Evolutionary conservation across 352 stramenopile genomes (phyloP).

Genomic region (Globisporangium parvum): DNA sequence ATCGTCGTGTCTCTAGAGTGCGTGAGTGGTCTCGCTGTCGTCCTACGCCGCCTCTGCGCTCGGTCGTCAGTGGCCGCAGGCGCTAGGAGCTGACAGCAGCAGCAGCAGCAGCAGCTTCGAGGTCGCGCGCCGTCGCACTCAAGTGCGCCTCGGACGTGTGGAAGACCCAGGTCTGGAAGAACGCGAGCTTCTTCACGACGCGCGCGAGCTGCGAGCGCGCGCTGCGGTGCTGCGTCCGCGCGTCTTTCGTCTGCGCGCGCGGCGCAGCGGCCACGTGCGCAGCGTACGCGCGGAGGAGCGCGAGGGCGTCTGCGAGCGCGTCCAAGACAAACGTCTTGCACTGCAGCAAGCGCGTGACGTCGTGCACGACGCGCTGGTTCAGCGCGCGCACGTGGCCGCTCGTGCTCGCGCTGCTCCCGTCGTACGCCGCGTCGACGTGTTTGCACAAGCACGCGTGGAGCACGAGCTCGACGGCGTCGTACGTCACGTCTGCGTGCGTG

Average conservation of each 20-base stretch:
- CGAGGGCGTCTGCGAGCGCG: conserved; percentile 42
- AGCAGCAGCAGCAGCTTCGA: conserved; percentile 1
- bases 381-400: conserved; percentile 4
- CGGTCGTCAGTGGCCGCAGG: background rate
- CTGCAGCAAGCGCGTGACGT: conserved; percentile 33
- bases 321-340: conserved; percentile 56
- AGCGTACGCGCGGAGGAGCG: conserved; percentile 31
- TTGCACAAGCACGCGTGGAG: conserved; percentile 33
- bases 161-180: conserved; percentile 51
- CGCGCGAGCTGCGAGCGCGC: conserved; percentile 21
- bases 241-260: conserved; percentile 14
- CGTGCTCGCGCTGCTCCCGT: background rate
- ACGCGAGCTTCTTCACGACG: conserved; percentile 49
- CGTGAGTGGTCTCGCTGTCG: no score
- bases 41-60: no score
- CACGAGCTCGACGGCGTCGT: conserved; percentile 40
- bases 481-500: conserved; percentile 30
- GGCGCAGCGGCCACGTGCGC: conserved; percentile 13
- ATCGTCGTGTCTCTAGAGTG: no score
- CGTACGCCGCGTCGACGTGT: conserved; percentile 12
- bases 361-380: conserved; percentile 32
- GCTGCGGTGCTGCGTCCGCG: conserved; percentile 16
- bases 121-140: conserved; percentile 4
- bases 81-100: background rate
- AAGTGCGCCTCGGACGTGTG: conserved; percentile 12